These are phyloP conservation scores for Dalbergia oliveri DNA, from an alignment of 306 rosid species.

Conservation along the genomic window DNA sequence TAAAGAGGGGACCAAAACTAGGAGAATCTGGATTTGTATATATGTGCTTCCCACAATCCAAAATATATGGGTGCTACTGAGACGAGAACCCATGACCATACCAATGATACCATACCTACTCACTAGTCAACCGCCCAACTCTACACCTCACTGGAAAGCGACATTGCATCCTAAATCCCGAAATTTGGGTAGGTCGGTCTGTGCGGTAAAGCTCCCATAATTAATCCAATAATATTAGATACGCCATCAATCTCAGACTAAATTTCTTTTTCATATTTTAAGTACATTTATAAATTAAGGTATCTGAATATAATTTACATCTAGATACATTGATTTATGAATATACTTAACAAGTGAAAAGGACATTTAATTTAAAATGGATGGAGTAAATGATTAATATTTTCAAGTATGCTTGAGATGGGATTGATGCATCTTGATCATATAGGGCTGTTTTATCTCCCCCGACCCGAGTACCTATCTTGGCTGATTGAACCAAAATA, in stretches of 20 bases:
- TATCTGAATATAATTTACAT: too few relatives aligned
- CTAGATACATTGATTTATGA: too few relatives aligned
- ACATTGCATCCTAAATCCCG: not conserved
- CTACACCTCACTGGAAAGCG: conserved; percentile 20
- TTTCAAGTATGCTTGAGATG: not conserved
- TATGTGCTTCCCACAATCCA: not conserved
- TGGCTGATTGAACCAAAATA: not conserved
- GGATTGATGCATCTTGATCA: not conserved
- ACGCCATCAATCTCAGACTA: too few relatives aligned
- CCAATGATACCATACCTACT: not conserved
- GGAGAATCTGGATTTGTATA: not conserved
- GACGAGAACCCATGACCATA: not conserved
- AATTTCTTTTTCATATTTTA: too few relatives aligned
- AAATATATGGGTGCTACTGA: not conserved
- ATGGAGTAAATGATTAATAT: not conserved
- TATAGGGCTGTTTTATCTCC: not conserved
- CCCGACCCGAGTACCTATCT: not conserved
- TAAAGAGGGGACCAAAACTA: not conserved
- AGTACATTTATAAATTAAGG: too few relatives aligned
- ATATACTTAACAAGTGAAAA: too few relatives aligned
- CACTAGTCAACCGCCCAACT: not conserved
- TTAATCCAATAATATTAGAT: not conserved
- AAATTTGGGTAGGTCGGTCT: not conserved
- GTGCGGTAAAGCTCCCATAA: not conserved
- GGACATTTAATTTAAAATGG: too few relatives aligned